Evolutionary conservation across 306 rosid genomes (phyloP), one percentile per base, ranked within the genome.

Genomic region (Cucurbita maxima): DNA sequence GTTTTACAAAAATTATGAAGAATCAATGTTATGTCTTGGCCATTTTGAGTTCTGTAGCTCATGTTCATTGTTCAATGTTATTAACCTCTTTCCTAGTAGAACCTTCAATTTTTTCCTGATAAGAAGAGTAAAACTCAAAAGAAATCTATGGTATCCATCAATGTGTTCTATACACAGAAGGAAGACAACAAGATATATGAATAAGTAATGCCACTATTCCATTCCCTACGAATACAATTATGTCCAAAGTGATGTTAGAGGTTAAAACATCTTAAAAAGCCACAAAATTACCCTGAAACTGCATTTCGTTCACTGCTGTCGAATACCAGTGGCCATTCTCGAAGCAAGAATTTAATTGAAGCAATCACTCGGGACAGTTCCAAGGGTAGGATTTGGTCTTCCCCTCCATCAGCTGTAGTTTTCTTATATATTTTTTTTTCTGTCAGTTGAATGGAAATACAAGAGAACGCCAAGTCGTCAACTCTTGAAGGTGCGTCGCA

Each of bases 401-500:
- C 56, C 22, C 58, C 15, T 69, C 57, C 43, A 48, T 25, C 57
- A 1, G 7, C 14, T 48, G 58, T 19, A 69, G 14, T 48, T 68
- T 68, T 12, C 72, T 44, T 43, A 5, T 12, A 19, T n/a, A 3
- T 67, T 11, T 20, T 22, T 22, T 30, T 30, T 30, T 0, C 58
- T 69, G 19, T 48, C 73, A 47, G 48, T 47, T 56, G 14, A 66
- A 66, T 12, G 56, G 12, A 37, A 14, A 41, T 20, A 18, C 4
- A 73, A 20, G 76, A 45, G 69, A 41, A 19, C 34, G 34, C 34
- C 34, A 30, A 30, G 34, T 30, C 63, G 20, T 40, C 19, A 72
- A 54, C 68, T 53, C 71, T 54, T 54, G 75, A 66, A 45, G 43
- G 52, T 19, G 58, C 60, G 10, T 74, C 73, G 52, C 61, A 74